These are phyloP conservation scores for Sclerotinia trifoliorum DNA, from an alignment of 2,329 filamentous ascomycete species.

Conservation along the genomic window DNA sequence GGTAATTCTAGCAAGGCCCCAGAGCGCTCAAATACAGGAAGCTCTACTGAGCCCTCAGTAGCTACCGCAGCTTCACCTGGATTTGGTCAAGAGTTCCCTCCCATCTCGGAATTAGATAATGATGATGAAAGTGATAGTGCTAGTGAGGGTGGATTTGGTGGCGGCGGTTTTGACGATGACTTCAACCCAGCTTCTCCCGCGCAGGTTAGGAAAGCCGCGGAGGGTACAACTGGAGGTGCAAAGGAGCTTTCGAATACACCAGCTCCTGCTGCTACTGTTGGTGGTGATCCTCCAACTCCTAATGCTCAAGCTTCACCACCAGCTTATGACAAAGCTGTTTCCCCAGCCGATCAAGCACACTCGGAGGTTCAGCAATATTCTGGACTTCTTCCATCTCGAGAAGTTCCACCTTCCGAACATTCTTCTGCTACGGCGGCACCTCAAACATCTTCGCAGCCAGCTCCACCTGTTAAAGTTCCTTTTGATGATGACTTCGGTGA, in stretches of 20 bases:
- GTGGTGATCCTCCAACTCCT: slow-evolving; percentile 48
- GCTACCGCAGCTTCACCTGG: slow-evolving; percentile 48
- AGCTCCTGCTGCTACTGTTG: slow-evolving; percentile 37
- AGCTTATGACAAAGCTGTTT: slow-evolving; percentile 49
- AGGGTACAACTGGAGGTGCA: slow-evolving; percentile 35
- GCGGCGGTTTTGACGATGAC: slow-evolving; percentile 80
- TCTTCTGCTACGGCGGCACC: slow-evolving; percentile 33
- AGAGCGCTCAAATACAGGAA: slow-evolving; percentile 48
- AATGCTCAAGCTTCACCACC: slow-evolving; percentile 59
- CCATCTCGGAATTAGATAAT: slow-evolving; percentile 80
- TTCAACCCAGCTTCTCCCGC: slow-evolving; percentile 64
- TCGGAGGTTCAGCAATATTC: slow-evolving; percentile 50
- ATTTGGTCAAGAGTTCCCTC: slow-evolving; percentile 82
- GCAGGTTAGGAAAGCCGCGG: slow-evolving; percentile 33
- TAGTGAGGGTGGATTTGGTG: slow-evolving; percentile 61
- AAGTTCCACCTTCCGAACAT: slow-evolving; percentile 46
- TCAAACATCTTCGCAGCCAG: slow-evolving; percentile 36
- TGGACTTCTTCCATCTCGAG: slow-evolving; percentile 54
- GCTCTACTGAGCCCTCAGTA: slow-evolving; percentile 39
- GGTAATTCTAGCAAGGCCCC: slow-evolving; percentile 49
- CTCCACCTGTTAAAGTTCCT: slow-evolving; percentile 48
- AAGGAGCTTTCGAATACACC: slow-evolving; percentile 37
- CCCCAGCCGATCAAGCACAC: slow-evolving; percentile 47
- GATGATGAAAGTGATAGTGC: slow-evolving; percentile 84
- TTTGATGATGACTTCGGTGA: slow-evolving; percentile 74